These are phyloP conservation scores for Gossypium gossypioides DNA, from an alignment of 441 rosid species.

Conservation along the genomic window DNA sequence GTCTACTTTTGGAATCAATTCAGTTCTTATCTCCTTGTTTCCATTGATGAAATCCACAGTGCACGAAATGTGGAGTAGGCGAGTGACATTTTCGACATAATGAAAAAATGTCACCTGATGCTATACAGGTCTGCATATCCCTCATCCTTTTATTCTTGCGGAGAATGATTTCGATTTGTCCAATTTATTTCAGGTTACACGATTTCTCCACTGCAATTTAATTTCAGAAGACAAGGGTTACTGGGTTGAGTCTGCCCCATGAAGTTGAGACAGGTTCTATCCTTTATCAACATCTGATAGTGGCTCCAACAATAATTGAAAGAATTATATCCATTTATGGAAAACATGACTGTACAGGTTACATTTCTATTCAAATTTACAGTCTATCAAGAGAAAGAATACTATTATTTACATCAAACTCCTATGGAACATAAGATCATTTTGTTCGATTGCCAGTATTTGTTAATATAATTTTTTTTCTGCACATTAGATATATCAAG, in stretches of 20 bases:
- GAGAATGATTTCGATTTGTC: neutral
- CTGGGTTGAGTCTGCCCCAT: neutral
- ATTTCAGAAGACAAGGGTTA: neutral
- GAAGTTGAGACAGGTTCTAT: neutral
- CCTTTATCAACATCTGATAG: neutral
- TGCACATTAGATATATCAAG: conserved; percentile 4
- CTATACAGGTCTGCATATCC: neutral
- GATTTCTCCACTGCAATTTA: neutral
- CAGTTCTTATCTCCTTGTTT: neutral
- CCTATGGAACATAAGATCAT: neutral
- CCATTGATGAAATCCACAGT: neutral
- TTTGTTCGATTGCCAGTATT: conserved; percentile 2
- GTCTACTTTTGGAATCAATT: neutral
- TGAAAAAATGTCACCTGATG: neutral
- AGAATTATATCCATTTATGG: neutral
- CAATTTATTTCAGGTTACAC: neutral
- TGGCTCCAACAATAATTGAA: neutral
- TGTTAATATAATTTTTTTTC: conserved; percentile 1
- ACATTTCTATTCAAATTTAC: conserved; percentile 11
- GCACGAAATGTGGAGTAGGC: neutral
- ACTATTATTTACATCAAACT: conserved; percentile 4
- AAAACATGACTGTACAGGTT: neutral
- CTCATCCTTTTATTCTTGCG: neutral
- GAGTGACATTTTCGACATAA: neutral
- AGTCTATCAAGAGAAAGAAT: neutral